Conservation (phyloP, 345 rosid genomes). For the Aquilaria sinensis region DNA sequence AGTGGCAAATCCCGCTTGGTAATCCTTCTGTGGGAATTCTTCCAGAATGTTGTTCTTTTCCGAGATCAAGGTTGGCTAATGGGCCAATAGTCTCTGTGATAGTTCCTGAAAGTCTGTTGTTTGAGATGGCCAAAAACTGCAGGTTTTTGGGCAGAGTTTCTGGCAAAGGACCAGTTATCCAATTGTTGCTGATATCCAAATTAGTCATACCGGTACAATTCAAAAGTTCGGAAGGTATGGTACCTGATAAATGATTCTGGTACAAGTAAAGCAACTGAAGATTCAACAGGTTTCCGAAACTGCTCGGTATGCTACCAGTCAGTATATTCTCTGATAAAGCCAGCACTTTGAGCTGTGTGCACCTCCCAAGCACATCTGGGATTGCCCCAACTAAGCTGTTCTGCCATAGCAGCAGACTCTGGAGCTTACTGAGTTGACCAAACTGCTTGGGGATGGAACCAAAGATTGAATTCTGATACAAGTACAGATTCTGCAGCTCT, state of each 20-base stretch:
- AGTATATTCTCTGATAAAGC: no score
- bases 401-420: conserved; percentile 77
- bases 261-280: conserved; percentile 86
- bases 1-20: no score
- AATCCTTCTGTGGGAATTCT: conserved; percentile 41
- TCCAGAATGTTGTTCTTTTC: conserved; percentile 60
- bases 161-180: conserved; percentile 15
- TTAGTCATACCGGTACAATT: conserved; percentile 62
- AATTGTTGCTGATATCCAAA: conserved; percentile 83
- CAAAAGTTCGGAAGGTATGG: conserved; percentile 62
- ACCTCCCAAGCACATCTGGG: no score
- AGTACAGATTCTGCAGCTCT: conserved; percentile 70
- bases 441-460: no score
- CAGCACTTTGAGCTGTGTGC: no score
- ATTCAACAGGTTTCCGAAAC: conserved; percentile 60
- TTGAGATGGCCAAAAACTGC: conserved; percentile 64
- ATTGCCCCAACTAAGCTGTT: not conserved
- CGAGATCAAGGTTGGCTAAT: conserved; percentile 60
- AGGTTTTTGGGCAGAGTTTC: conserved; percentile 61
- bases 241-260: conserved; percentile 74
- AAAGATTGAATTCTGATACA: no score
- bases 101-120: conserved; percentile 59
- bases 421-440: no score
- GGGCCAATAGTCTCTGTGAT: conserved; percentile 17
- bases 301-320: conserved; percentile 72